A percentile compares a stretch with the other conserved stretches of the same genome.
These are phyloP conservation scores for Suhomyces taliae DNA, from an alignment of 1,139 yeast genomes.

Conservation along the genomic window DNA sequence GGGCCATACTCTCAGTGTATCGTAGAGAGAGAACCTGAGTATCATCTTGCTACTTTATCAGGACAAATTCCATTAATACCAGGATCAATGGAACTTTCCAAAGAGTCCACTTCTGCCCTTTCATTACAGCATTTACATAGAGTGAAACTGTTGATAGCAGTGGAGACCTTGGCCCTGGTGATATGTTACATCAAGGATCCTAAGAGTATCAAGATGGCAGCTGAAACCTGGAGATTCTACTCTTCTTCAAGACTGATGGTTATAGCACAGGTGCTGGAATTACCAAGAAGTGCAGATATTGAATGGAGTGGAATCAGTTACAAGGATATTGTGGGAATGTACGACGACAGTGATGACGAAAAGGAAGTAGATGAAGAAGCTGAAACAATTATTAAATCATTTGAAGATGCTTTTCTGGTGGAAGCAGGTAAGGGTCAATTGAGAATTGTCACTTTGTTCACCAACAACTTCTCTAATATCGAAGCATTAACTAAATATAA, in stretches of 20 bases:
- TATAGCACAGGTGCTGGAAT: conserved; percentile 55
- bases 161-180: conserved; percentile 43
- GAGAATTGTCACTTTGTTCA: conserved; percentile 15
- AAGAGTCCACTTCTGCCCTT: conserved; percentile 41
- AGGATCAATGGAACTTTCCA: conserved; percentile 53
- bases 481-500: conserved; percentile 6
- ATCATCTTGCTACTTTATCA: conserved; percentile 61
- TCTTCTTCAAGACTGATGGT: conserved; percentile 30
- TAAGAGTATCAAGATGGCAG: conserved; percentile 27
- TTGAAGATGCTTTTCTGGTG: conserved; percentile 5
- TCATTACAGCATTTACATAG: conserved; percentile 73
- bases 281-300: conserved; percentile 70
- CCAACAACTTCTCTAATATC: conserved; percentile 18
- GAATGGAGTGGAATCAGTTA: conserved; percentile 77
- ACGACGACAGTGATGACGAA: conserved; percentile 45
- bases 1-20: conserved; percentile 95
- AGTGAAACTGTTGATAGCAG: conserved; percentile 58
- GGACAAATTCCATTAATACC: conserved; percentile 94
- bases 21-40: conserved; percentile 39
- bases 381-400: not conserved
- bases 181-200: conserved; percentile 54
- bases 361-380: conserved; percentile 12
- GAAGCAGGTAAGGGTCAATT: conserved; percentile 6
- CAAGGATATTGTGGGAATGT: conserved; percentile 34
- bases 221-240: conserved; percentile 41